phyloP scores from a whole-genome alignment of 148 eudicot genomes.

The Amaranthus hypochondriacus region DNA sequence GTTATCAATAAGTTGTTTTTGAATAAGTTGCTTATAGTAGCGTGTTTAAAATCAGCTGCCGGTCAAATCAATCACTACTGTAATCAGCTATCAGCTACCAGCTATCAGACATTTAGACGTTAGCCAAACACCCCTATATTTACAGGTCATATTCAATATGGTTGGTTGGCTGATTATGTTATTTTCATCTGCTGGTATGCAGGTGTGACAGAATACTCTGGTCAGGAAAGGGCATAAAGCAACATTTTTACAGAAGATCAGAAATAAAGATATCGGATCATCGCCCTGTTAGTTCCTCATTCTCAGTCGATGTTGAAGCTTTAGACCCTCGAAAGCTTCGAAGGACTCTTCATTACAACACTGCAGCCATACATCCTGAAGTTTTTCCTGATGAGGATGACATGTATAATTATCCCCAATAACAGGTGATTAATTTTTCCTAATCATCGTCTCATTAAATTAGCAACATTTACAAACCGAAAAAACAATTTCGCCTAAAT shows the following conservation, averaged over 20 bases:
- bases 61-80: too few relatives aligned
- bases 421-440: conserved; percentile 12
- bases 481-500: too few relatives aligned
- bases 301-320: conserved; percentile 74
- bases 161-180: too few relatives aligned
- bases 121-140: too few relatives aligned
- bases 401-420: conserved; percentile 6
- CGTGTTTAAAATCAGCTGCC: too few relatives aligned
- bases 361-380: conserved; percentile 72
- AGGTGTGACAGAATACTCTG: conserved; percentile 97
- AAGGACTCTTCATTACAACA: conserved; percentile 66
- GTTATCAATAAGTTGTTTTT: too few relatives aligned
- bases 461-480: too few relatives aligned
- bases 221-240: conserved; percentile 82
- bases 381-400: conserved; percentile 33
- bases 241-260: conserved; percentile 58
- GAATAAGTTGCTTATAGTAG: too few relatives aligned
- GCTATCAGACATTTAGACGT: too few relatives aligned
- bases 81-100: too few relatives aligned
- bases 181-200: conserved; percentile 16
- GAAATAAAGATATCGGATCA: conserved; percentile 82
- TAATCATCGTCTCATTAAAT: too few relatives aligned
- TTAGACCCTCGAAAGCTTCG: conserved; percentile 68
- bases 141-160: too few relatives aligned
- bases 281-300: conserved; percentile 83